Evolutionary conservation across 2,329 filamentous ascomycete species (phyloP).

Genomic region (Ciborinia camelliae): DNA sequence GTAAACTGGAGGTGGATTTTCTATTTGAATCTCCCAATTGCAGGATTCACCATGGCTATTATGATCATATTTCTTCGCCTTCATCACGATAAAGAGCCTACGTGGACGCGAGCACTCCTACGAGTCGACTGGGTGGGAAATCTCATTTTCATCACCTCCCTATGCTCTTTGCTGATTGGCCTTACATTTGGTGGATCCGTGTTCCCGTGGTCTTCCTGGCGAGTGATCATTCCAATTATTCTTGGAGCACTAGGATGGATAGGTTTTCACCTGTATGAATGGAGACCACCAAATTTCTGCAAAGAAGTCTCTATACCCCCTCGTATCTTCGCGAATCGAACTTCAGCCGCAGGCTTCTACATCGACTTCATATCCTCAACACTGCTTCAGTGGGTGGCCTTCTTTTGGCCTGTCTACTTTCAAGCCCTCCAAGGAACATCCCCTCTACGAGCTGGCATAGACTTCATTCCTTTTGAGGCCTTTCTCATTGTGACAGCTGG

Average conservation of each 20-base stretch:
- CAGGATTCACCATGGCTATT: constrained; percentile 9
- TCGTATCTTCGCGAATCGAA: background rate
- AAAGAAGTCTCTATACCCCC: background rate
- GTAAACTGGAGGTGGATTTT: constrained; percentile 11
- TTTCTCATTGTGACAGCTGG: background rate
- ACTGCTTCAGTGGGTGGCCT: background rate
- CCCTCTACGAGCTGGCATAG: background rate
- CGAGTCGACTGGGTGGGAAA: constrained; percentile 47
- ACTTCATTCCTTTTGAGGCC: background rate
- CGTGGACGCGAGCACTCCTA: constrained; percentile 37
- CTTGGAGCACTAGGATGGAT: background rate
- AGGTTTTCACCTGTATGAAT: background rate
- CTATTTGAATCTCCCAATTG: constrained; percentile 6
- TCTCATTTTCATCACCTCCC: constrained; percentile 41
- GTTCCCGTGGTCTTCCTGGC: background rate
- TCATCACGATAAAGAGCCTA: constrained; percentile 31
- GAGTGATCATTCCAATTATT: background rate
- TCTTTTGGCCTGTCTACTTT: background rate
- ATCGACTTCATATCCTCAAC: background rate
- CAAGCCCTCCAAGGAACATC: background rate
- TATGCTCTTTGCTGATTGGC: constrained; percentile 43
- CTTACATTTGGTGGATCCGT: constrained; percentile 15
- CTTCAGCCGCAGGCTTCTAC: background rate
- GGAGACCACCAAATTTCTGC: background rate
- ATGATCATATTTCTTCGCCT: constrained; percentile 15